These are phyloP conservation scores for Eutrema heterophyllum DNA, from an alignment of 345 rosid genomes.

Conservation along the genomic window DNA sequence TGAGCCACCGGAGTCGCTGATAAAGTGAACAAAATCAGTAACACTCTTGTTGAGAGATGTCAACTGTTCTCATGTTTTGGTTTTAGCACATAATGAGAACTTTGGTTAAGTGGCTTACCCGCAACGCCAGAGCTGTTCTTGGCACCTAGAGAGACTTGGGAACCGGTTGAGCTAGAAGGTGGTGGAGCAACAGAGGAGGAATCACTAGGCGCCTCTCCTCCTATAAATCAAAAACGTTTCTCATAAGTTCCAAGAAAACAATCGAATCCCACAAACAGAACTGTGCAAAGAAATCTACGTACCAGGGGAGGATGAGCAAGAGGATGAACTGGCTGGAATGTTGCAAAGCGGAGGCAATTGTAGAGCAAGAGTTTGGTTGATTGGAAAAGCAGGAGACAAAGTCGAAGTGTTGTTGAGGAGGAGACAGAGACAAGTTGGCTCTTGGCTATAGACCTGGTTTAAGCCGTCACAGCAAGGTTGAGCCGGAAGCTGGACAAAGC, in stretches of 20 bases:
- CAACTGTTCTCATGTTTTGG: background rate
- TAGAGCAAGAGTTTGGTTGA: constrained; percentile 60
- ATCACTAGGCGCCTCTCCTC: constrained; percentile 26
- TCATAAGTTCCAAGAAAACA: background rate
- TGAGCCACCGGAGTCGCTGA: constrained; percentile 48
- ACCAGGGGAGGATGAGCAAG: constrained; percentile 42
- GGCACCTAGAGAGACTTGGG: constrained; percentile 42
- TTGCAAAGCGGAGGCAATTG: constrained; percentile 58
- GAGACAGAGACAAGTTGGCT: constrained; percentile 66
- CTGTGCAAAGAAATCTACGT: background rate
- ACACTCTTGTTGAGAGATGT: background rate
- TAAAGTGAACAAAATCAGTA: background rate
- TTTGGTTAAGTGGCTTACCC: constrained; percentile 28
- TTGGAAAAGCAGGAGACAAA: constrained; percentile 45
- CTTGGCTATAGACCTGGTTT: constrained; percentile 42
- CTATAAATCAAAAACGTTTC: constrained; percentile 8
- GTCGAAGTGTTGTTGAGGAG: constrained; percentile 49
- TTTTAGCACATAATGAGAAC: background rate
- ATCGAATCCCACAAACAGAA: background rate
- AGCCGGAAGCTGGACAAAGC: constrained; percentile 44
- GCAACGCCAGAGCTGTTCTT: constrained; percentile 41
- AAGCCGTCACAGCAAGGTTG: constrained; percentile 67
- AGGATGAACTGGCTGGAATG: constrained; percentile 39
- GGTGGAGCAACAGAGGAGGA: constrained; percentile 39
- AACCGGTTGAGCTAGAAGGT: constrained; percentile 32